Evolutionary conservation across 2,329 filamentous ascomycete genomes (phyloP), one percentile per base, ranked within the genome.

Genomic region (Colletotrichum graminicola): DNA sequence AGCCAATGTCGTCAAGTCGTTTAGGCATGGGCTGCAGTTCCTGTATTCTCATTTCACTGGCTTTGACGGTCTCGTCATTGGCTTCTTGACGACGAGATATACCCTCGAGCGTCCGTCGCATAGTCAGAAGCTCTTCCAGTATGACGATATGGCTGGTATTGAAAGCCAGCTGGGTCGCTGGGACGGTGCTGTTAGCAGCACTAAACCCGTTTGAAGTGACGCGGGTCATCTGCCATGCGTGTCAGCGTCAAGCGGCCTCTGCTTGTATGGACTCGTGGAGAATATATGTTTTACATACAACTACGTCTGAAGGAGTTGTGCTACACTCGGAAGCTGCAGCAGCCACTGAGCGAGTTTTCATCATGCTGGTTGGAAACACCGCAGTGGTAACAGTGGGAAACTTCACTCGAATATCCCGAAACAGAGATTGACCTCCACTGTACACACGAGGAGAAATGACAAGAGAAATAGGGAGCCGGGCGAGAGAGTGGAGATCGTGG

Each of bases 21-120:
- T 63, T 63, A 8, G 61, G 49, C 36, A 63, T 54, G 49, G 51
- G 36, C 21, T 63, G 61, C 34, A 63, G 49, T 26, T 63, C 49
- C 8, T 63, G 61, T 14, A 63, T n/a, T 18, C 49, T 55, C 3
- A 36, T 45, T 36, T 55, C 61, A 36, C 61, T 63, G 61, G 23
- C 26, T 5, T 29, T 55, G 18, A 32, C 43, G 18, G 36, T 63
- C 61, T 55, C 49, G 26, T 63, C 49, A 21, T 29, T 54, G 18
- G 49, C 49, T 36, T 55, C 39, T 21, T 63, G 61, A 23, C 61
- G 49, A 34, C 49, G 49, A 43, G 61, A 63, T 6, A 55, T 43
- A 5, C 39, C 61, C 29, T 63, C 61, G 21, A 63, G 34, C 18
- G 47, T 26, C 16, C 61, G 49, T 18, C 61, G 49, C 49, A 63